Evolutionary conservation across 192 early-diverging fungal species (phyloP), one percentile per base, ranked within the genome.

Genomic region (Coemansia sp.): DNA sequence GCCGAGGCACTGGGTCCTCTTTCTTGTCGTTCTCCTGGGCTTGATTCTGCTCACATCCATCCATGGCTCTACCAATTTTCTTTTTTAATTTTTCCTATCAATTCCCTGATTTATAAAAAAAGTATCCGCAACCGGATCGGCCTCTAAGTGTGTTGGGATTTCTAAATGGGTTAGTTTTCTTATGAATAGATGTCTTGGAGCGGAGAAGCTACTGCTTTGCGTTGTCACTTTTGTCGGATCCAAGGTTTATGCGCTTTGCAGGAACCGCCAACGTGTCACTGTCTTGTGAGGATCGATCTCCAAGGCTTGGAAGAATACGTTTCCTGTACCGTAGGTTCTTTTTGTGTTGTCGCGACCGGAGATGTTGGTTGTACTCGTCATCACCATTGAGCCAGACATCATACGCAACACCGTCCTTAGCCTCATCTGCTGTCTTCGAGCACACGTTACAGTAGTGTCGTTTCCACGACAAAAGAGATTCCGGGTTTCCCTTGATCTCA

Each of bases 371-470:
- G 86, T 89, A 92, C 59, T 92, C 90, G 15, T 73, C 75, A 26
- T 84, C 75, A n/a, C 94, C 94, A 62, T 93, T 89, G 23, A 95
- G 62, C 80, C 74, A 82, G 9, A 77, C 77, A 46, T 79, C 61
- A 71, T 61, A 31, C 30, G 70, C 61, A 63, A 64, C 55, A n/a
- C 83, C 58, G 72, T 74, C n/a, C 70, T 67, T 12, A 37, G 75
- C 28, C 21, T 79, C 72, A 20, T 74, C 79, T 8, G 68, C 70
- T 29, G 65, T 49, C 42, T 68, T 82, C 25, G 77, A 86, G 63
- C 94, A 96, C 0, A 92, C 73, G 20, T 69, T 71, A 60, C 94
- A 96, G 29, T 74, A 71, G 63, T 88, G 84, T 49, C 90, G 89
- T 57, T 80, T 84, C 92, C 91, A 93, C 2, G 75, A 66, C 39